These are phyloP conservation scores for Trichoderma cornu-damae DNA, from an alignment of 2,329 filamentous ascomycete genomes.

Conservation along the genomic window DNA sequence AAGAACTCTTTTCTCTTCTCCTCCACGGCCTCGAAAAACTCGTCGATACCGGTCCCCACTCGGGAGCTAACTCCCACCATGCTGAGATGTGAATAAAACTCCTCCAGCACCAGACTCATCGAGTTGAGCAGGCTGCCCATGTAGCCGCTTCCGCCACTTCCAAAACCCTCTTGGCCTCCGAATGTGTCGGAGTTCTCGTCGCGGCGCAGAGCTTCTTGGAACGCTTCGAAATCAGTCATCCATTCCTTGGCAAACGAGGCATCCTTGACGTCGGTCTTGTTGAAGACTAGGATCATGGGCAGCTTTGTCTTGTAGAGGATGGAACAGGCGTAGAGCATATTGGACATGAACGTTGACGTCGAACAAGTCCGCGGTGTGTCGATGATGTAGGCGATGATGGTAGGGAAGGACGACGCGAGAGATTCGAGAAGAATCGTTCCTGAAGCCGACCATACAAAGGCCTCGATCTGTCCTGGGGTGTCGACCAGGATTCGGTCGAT, in stretches of 20 bases:
- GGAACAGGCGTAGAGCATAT: slow-evolving; percentile 98
- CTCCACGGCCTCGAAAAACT: slow-evolving; percentile 86
- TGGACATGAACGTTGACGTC: slow-evolving; percentile 98
- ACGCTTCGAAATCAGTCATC: slow-evolving; percentile 99
- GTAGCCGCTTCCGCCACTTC: slow-evolving; percentile 77
- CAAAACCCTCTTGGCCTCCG: slow-evolving; percentile 64
- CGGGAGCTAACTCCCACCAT: slow-evolving; percentile 92
- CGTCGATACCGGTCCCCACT: slow-evolving; percentile 84
- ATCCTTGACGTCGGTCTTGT: slow-evolving; percentile 95
- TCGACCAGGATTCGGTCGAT: slow-evolving; percentile 87
- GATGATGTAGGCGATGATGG: slow-evolving; percentile 94
- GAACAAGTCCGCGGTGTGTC: slow-evolving; percentile 91
- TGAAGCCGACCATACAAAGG: slow-evolving; percentile 96
- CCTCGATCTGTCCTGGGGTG: slow-evolving; percentile 96
- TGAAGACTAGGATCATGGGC: slow-evolving; percentile 98
- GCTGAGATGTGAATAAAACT: slow-evolving; percentile 91
- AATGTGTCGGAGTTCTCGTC: slow-evolving; percentile 77
- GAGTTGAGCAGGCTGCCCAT: slow-evolving; percentile 95
- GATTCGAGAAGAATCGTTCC: slow-evolving; percentile 92
- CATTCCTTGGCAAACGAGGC: slow-evolving; percentile 91
- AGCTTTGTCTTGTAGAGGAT: slow-evolving; percentile 98
- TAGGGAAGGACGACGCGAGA: slow-evolving; percentile 89
- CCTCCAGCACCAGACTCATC: slow-evolving; percentile 95
- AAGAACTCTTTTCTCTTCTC: slow-evolving; percentile 86
- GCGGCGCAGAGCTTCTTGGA: slow-evolving; percentile 75